Evolutionary conservation across 2,329 filamentous ascomycete species (phyloP).

Genomic region (Shiraia sp.): DNA sequence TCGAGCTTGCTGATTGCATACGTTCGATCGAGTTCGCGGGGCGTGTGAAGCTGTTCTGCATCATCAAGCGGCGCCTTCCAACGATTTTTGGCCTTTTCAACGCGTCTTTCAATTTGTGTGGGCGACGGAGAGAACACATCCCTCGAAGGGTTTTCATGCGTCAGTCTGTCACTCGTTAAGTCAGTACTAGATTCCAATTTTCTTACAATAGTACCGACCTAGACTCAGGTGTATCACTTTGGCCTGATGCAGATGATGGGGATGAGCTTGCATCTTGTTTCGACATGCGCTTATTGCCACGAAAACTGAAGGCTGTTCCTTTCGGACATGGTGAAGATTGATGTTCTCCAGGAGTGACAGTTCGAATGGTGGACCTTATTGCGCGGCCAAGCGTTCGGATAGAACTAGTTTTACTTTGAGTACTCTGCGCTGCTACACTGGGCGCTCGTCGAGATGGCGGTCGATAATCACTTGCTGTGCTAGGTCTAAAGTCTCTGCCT

Average conservation of each 20-base stretch:
- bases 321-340: slow-evolving; percentile 11
- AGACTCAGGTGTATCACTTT: slow-evolving; percentile 3
- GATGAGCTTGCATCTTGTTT: slow-evolving; percentile 9
- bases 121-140: slow-evolving; percentile 36
- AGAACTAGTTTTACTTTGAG: slow-evolving; percentile 30
- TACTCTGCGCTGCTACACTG: slow-evolving; percentile 13
- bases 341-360: slow-evolving; percentile 38
- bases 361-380: slow-evolving; percentile 43
- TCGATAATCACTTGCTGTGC: slow-evolving; percentile 13
- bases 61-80: slow-evolving; percentile 50
- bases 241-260: slow-evolving; percentile 4
- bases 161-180: background rate
- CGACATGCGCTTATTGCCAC: slow-evolving; percentile 9
- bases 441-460: slow-evolving; percentile 12
- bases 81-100: slow-evolving; percentile 44
- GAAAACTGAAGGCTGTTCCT: slow-evolving; percentile 4
- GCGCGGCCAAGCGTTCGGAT: slow-evolving; percentile 31
- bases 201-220: background rate
- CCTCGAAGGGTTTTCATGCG: background rate
- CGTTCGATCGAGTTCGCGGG: slow-evolving; percentile 31
- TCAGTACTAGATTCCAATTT: background rate
- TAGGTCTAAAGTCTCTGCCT: slow-evolving; percentile 9
- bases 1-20: slow-evolving; percentile 15
- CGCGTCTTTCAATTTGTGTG: slow-evolving; percentile 45
- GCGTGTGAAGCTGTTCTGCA: slow-evolving; percentile 28